A percentile compares a stretch with the other conserved stretches of the same genome.
These are phyloP conservation scores for Litchi chinensis DNA, from an alignment of 345 rosid species.

Conservation along the genomic window DNA sequence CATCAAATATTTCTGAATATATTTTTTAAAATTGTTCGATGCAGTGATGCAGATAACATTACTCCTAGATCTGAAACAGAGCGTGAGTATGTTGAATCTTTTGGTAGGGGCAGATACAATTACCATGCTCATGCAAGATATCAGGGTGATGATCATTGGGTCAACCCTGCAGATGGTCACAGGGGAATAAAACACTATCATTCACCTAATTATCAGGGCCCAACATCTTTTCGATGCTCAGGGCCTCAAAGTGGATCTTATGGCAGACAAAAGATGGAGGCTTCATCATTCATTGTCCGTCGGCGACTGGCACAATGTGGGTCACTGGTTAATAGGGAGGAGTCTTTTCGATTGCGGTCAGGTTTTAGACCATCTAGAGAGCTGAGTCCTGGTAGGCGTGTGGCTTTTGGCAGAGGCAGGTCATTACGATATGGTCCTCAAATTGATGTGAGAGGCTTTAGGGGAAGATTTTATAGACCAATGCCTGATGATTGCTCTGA, in stretches of 20 bases:
- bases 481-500: slow-evolving; percentile 10
- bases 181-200: slow-evolving; percentile 5
- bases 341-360: slow-evolving; percentile 11
- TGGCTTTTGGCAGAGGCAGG: slow-evolving; percentile 19
- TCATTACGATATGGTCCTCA: slow-evolving; percentile 15
- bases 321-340: slow-evolving; percentile 13
- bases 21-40: neutral
- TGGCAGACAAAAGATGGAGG: slow-evolving; percentile 14
- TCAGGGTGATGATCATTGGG: slow-evolving; percentile 15
- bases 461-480: slow-evolving; percentile 17
- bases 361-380: slow-evolving; percentile 23
- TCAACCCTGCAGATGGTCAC: neutral
- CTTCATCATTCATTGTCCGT: slow-evolving; percentile 12
- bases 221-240: neutral
- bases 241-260: slow-evolving; percentile 2
- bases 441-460: slow-evolving; percentile 3
- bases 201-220: slow-evolving; percentile 14
- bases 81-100: slow-evolving; percentile 13
- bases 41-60: slow-evolving; percentile 16
- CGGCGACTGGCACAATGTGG: slow-evolving; percentile 4
- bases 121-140: slow-evolving; percentile 7
- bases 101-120: slow-evolving; percentile 17
- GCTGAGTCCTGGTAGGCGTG: slow-evolving; percentile 21
- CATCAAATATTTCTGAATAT: neutral
- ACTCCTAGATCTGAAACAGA: slow-evolving; percentile 14